phyloP scores from a whole-genome alignment of 257 asterid species.

The Solanum rostratum region DNA sequence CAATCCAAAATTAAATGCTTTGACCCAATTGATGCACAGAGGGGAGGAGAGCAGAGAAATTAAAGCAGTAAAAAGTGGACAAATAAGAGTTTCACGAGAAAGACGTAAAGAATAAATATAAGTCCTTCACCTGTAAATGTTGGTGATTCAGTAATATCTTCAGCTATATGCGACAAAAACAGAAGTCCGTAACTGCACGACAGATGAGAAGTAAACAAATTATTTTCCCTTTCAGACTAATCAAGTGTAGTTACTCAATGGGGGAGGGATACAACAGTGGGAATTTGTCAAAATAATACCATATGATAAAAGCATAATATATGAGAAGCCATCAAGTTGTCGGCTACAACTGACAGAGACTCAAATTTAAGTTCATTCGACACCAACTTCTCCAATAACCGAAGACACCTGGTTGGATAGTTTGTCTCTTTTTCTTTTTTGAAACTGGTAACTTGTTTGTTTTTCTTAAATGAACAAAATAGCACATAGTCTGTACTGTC shows the following conservation, averaged over 20 bases:
- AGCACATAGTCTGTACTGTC: background rate
- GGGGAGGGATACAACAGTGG: background rate
- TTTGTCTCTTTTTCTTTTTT: background rate
- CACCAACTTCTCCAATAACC: background rate
- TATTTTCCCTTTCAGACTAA: background rate
- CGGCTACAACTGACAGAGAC: background rate
- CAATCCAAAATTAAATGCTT: slow-evolving; percentile 8
- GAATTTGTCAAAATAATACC: background rate
- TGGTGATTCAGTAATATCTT: slow-evolving; percentile 60
- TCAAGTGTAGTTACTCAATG: background rate
- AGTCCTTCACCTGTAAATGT: slow-evolving; percentile 62
- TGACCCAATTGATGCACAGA: background rate
- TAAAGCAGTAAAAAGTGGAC: slow-evolving; percentile 9
- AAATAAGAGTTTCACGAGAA: slow-evolving; percentile 4
- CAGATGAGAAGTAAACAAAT: background rate
- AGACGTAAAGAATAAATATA: background rate
- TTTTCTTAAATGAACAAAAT: background rate
- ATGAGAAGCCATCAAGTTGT: background rate
- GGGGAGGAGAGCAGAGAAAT: background rate
- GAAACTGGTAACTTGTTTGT: background rate
- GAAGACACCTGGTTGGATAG: background rate
- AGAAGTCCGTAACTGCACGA: slow-evolving; percentile 68
- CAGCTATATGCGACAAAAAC: slow-evolving; percentile 65
- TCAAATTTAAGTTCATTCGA: background rate
- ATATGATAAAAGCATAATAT: background rate